These are phyloP conservation scores for Diversispora eburnea DNA, from an alignment of 192 early-diverging fungal genomes.

Conservation along the genomic window DNA sequence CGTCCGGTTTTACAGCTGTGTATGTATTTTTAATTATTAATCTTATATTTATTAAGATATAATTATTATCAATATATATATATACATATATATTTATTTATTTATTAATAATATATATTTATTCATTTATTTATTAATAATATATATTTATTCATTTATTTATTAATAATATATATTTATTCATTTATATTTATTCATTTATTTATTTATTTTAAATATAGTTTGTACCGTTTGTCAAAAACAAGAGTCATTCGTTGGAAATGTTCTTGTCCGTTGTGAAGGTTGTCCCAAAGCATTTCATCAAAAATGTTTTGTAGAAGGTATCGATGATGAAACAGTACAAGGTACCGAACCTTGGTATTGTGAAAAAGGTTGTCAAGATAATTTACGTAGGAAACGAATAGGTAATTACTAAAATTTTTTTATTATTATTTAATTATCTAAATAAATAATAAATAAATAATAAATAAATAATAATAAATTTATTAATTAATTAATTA, in stretches of 20 bases:
- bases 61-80: not conserved
- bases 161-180: not conserved
- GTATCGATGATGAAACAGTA: slow-evolving; percentile 48
- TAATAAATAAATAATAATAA: not conserved
- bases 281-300: slow-evolving; percentile 84
- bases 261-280: slow-evolving; percentile 73
- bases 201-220: slow-evolving; percentile 23
- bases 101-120: no score
- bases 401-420: slow-evolving; percentile 39
- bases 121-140: no score
- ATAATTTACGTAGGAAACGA: slow-evolving; percentile 50
- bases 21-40: slow-evolving; percentile 32
- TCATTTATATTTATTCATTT: not conserved
- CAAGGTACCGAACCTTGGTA: slow-evolving; percentile 53
- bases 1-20: slow-evolving; percentile 87
- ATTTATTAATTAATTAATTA: slow-evolving; percentile 6
- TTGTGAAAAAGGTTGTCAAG: slow-evolving; percentile 57
- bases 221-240: slow-evolving; percentile 73
- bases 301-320: slow-evolving; percentile 56
- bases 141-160: not conserved
- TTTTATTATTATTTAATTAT: not conserved
- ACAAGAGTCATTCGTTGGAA: slow-evolving; percentile 55
- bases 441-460: not conserved
- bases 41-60: slow-evolving; percentile 14
- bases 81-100: no score